These are phyloP conservation scores for Xylariaceae sp. DNA, from an alignment of 2,329 filamentous ascomycete species.

Conservation along the genomic window DNA sequence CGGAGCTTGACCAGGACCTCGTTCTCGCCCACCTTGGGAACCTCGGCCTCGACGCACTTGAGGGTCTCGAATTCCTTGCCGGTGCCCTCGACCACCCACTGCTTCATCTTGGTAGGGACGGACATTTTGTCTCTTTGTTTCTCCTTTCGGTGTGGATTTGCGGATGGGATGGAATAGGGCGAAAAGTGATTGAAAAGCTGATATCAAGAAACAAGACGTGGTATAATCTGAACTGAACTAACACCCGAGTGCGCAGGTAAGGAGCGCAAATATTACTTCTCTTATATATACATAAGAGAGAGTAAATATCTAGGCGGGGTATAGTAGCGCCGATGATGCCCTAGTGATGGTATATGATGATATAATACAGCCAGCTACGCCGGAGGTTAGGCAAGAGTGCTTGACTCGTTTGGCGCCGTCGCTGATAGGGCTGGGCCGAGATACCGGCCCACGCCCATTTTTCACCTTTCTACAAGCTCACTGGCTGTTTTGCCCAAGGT, in stretches of 20 bases:
- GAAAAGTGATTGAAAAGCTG: neutral
- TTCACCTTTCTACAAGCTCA: too few relatives aligned
- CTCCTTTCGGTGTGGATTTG: too few relatives aligned
- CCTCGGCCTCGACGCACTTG: conserved; percentile 44
- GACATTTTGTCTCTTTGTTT: neutral
- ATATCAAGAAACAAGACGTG: conserved; percentile 1
- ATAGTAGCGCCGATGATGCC: conserved; percentile 1
- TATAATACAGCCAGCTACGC: too few relatives aligned
- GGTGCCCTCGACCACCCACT: conserved; percentile 50
- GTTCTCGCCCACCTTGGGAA: conserved; percentile 61
- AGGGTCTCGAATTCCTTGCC: conserved; percentile 56
- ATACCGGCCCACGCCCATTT: too few relatives aligned
- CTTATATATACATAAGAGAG: neutral
- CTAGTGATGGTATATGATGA: conserved; percentile 1
- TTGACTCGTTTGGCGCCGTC: too few relatives aligned
- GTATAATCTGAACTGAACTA: conserved; percentile 1
- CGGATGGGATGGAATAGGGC: neutral
- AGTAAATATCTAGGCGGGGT: conserved; percentile 4
- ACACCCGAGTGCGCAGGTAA: neutral
- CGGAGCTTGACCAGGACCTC: conserved; percentile 65
- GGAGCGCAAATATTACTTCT: neutral
- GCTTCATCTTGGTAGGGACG: conserved; percentile 28
- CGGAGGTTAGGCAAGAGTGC: too few relatives aligned
- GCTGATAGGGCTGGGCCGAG: too few relatives aligned
- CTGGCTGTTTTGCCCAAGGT: too few relatives aligned